Percentiles rank a stretch among this genome's conserved stretches.
Conservation (phyloP, 2,329 filamentous ascomycete species). For the Pezicula neosporulosa region DNA sequence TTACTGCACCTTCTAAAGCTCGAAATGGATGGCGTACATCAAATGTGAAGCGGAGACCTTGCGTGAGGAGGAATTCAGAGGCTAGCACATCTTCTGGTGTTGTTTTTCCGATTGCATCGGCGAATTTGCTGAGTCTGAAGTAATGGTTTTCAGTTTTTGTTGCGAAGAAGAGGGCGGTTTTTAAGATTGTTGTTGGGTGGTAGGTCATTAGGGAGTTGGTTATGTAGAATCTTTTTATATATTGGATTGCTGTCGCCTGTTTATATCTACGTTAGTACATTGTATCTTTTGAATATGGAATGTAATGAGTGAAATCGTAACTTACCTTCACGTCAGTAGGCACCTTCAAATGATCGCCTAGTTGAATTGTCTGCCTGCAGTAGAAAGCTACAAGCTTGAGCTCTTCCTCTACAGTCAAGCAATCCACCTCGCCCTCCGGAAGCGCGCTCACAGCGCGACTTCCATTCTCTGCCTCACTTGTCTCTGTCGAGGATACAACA, state of each 20-base stretch:
- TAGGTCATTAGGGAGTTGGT: conserved; percentile 97
- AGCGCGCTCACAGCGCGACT: conserved; percentile 16
- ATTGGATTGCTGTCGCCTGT: conserved; percentile 41
- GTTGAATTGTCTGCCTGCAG: conserved; percentile 54
- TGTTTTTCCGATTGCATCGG: conserved; percentile 64
- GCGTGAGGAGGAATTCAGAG: conserved; percentile 88
- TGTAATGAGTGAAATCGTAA: conserved; percentile 4
- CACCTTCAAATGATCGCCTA: conserved; percentile 57
- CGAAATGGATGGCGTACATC: conserved; percentile 90
- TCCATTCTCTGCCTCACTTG: conserved; percentile 29
- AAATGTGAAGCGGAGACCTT: conserved; percentile 89
- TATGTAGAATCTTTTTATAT: conserved; percentile 91
- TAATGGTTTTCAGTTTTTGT: conserved; percentile 90
- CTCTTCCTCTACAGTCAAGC: conserved; percentile 81
- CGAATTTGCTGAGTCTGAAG: conserved; percentile 54
- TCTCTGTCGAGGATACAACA: conserved; percentile 27
- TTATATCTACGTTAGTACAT: neutral
- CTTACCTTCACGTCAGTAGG: conserved; percentile 57
- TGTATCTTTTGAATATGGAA: neutral
- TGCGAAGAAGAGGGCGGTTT: conserved; percentile 88
- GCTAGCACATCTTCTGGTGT: conserved; percentile 81
- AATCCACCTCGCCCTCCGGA: conserved; percentile 57
- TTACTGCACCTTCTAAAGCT: conserved; percentile 78
- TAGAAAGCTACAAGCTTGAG: conserved; percentile 78
- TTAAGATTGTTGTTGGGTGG: conserved; percentile 82